Evolutionary conservation across 768 basidiomycete genomes (phyloP), one percentile per base, ranked within the genome.

Genomic region (Suillus occidentalis): DNA sequence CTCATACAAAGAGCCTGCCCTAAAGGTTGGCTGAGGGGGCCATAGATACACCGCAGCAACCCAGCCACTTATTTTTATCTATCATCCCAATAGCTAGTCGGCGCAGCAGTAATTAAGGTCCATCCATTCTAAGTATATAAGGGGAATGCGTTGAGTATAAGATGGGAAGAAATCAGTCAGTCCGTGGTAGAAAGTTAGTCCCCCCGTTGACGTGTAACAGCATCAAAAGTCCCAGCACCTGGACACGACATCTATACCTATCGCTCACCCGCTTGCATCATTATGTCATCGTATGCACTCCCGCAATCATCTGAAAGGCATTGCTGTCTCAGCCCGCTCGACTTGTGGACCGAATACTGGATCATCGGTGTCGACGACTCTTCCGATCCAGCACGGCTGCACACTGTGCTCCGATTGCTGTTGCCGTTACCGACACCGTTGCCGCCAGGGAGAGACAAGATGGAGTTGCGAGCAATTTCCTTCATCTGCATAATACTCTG

Each of bases 401-500:
- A 84, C 72, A 85, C 73, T 13, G 80, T 83, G 67, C 80, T 84
- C 52, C 83, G 81, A 52, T 80, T 77, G 69, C 83, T 85, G 65
- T 78, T 76, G 45, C 77, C 78, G 63, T 36, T 36, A 8, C 34
- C 34, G 65, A 77, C 75, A 42, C 77, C 78, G 62, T 80, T 78
- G 45, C 78, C 78, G 49, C 49, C 49, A 25, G 83, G 82, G 59
- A 88, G 75, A 22, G 86, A 85, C 67, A 89, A 76, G 61, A 91
- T 82, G 18, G 89, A 91, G 65, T 84, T 80, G 49, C 88, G 85
- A 25, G 89, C 89, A 6, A 86, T 87, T 70, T 91, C 89, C 64
- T 89, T 84, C 90, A 93, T 91, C 71, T 90, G 87, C 72, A 89
- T 72, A 60, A 94, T 84, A 72, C 90, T 91, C 77, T 91, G 88